Percentiles rank a stretch among this genome's conserved stretches.
phyloP scores from a whole-genome alignment of 2,329 filamentous ascomycete genomes.

The Arachnomyces sp. region DNA sequence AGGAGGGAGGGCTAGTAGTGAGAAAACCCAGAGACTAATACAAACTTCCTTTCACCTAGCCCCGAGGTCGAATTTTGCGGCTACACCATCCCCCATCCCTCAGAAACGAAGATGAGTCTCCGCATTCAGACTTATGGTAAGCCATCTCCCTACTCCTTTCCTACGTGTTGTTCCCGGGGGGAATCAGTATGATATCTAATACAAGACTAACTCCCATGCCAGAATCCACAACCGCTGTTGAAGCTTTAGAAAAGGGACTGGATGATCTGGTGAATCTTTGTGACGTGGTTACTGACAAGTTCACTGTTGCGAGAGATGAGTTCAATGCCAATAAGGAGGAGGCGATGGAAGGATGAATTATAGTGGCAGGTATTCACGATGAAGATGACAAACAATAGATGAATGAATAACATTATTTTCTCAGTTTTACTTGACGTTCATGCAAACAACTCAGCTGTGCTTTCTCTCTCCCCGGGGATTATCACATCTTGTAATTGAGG shows the following conservation, averaged over 20 bases:
- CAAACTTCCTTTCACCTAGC: conserved; percentile 47
- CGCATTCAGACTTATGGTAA: conserved; percentile 94
- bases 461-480: too few relatives aligned
- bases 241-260: conserved; percentile 84
- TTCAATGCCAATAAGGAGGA: conserved; percentile 40
- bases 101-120: conserved; percentile 92
- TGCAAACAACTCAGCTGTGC: too few relatives aligned
- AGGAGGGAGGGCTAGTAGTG: too few relatives aligned
- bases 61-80: conserved; percentile 97
- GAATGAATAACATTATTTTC: conserved; percentile 1
- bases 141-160: conserved; percentile 21
- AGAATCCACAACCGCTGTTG: conserved; percentile 74
- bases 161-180: background rate
- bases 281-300: conserved; percentile 89
- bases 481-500: too few relatives aligned
- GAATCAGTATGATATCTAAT: background rate
- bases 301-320: conserved; percentile 59
- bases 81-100: conserved; percentile 95
- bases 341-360: background rate
- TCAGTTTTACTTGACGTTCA: background rate
- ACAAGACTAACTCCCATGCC: conserved; percentile 7
- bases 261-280: conserved; percentile 84
- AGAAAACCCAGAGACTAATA: conserved; percentile 7
- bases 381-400: conserved; percentile 1
- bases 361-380: conserved; percentile 22